A percentile compares a stretch with the other conserved stretches of the same genome.
Evolutionary conservation across 805 yeast genomes (phyloP).

Genomic region (Wickerhamomyces silvicola): DNA sequence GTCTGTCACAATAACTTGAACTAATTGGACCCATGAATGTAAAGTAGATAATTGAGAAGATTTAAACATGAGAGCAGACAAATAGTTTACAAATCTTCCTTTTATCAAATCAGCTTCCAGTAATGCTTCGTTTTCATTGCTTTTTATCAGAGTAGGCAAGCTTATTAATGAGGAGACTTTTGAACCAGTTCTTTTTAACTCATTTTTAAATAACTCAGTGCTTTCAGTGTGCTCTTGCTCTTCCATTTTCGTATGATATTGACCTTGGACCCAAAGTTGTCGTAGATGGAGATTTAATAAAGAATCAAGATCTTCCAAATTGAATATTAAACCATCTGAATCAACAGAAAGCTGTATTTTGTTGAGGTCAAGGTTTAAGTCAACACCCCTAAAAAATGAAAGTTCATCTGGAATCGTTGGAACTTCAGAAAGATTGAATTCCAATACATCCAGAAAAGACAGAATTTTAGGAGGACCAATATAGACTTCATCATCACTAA

Average conservation of each 20-base stretch:
- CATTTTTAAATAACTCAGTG: slow-evolving; percentile 10
- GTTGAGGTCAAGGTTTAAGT: slow-evolving; percentile 35
- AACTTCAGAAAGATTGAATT: slow-evolving; percentile 45
- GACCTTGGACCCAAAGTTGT: slow-evolving; percentile 15
- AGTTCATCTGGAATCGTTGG: slow-evolving; percentile 19
- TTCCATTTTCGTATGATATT: slow-evolving; percentile 14
- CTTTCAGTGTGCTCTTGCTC: slow-evolving; percentile 12
- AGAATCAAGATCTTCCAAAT: slow-evolving; percentile 35
- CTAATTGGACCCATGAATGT: slow-evolving; percentile 78
- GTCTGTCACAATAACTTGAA: slow-evolving; percentile 66
- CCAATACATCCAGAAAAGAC: slow-evolving; percentile 64
- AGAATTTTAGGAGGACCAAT: slow-evolving; percentile 62
- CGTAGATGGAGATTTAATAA: slow-evolving; percentile 25
- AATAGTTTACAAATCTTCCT: slow-evolving; percentile 35
- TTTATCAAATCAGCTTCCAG: slow-evolving; percentile 22
- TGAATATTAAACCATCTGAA: slow-evolving; percentile 30
- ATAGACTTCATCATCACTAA: slow-evolving; percentile 41
- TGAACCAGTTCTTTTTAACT: slow-evolving; percentile 12
- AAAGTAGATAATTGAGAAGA: slow-evolving; percentile 53
- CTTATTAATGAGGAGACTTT: slow-evolving; percentile 8
- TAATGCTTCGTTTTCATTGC: slow-evolving; percentile 18
- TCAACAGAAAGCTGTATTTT: slow-evolving; percentile 28
- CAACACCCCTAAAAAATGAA: slow-evolving; percentile 28
- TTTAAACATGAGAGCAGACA: slow-evolving; percentile 42
- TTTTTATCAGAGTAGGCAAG: slow-evolving; percentile 13